These are phyloP conservation scores for Closterium sp. DNA, from an alignment of 139 green algal genomes.

Conservation along the genomic window DNA sequence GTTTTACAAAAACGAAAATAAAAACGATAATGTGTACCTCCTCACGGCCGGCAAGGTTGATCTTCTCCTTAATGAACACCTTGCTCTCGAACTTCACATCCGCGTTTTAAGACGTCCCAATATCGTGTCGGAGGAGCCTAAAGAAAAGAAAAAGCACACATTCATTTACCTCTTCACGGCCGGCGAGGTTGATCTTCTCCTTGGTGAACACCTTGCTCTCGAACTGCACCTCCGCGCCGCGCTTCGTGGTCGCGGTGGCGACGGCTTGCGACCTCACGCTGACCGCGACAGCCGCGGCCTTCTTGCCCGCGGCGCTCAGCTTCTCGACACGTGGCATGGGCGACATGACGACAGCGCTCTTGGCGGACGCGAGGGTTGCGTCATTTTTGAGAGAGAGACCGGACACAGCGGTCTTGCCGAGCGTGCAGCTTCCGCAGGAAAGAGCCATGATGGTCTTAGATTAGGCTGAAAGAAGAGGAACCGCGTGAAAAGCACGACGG, in stretches of 20 bases:
- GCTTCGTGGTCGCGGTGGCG: constrained; percentile 8
- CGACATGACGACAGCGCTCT: background rate
- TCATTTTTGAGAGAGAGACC: background rate
- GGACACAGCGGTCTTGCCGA: background rate
- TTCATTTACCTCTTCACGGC: constrained; percentile 69
- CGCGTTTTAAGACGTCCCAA: too few relatives aligned
- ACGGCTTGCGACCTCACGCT: background rate
- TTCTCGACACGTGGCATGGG: background rate
- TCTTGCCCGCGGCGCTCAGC: background rate
- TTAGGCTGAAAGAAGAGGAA: background rate
- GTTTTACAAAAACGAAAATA: too few relatives aligned
- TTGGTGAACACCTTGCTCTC: constrained; percentile 81
- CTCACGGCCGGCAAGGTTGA: constrained; percentile 73
- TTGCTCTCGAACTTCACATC: background rate
- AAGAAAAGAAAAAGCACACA: constrained; percentile 55
- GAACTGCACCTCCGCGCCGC: constrained; percentile 63
- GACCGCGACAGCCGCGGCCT: background rate
- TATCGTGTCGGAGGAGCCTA: too few relatives aligned
- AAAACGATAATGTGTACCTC: constrained; percentile 61
- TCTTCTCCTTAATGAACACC: constrained; percentile 55
- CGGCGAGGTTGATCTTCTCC: constrained; percentile 77
- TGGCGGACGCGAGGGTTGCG: background rate
- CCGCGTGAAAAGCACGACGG: background rate
- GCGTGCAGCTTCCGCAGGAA: background rate
- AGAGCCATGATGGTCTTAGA: background rate